A percentile compares a stretch with the other conserved stretches of the same genome.
Evolutionary conservation across 148 eudicot genomes (phyloP).

Genomic region (Rhododendron vialii): DNA sequence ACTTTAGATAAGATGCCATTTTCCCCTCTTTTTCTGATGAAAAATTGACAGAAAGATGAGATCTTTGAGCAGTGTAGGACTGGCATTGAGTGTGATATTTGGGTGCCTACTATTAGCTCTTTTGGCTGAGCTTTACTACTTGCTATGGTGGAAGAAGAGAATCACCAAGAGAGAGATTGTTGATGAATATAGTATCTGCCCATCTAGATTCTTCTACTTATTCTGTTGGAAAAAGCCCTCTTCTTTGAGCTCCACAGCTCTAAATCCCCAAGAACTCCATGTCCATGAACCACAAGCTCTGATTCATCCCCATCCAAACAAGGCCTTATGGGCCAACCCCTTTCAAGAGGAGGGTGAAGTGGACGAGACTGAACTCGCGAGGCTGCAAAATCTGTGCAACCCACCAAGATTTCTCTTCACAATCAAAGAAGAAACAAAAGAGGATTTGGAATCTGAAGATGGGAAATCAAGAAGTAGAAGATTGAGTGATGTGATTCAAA

Average conservation of each 20-base stretch:
- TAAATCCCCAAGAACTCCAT: conserved; percentile 24
- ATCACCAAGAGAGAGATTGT: conserved; percentile 35
- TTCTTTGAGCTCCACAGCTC: conserved; percentile 26
- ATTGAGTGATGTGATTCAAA: conserved; percentile 42
- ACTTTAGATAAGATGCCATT: background rate
- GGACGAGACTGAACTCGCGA: conserved; percentile 20
- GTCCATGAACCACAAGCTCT: conserved; percentile 30
- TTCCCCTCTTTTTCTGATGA: background rate
- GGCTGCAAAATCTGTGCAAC: conserved; percentile 29
- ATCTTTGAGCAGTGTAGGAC: conserved; percentile 59
- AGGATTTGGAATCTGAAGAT: conserved; percentile 73
- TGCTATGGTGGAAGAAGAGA: conserved; percentile 81
- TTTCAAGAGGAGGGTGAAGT: conserved; percentile 26
- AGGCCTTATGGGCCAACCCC: conserved; percentile 23
- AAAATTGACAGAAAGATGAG: conserved; percentile 38
- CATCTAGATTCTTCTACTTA: conserved; percentile 29
- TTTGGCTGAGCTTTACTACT: conserved; percentile 72
- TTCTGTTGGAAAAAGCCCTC: conserved; percentile 42
- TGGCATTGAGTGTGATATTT: conserved; percentile 62
- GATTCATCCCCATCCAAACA: conserved; percentile 9
- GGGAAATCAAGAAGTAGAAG: conserved; percentile 40
- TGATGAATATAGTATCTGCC: conserved; percentile 25
- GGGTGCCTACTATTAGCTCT: conserved; percentile 61
- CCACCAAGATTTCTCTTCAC: conserved; percentile 74
- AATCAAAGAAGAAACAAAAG: conserved; percentile 70